Evolutionary conservation across 176 grass and related monocot species (phyloP), one percentile per base, ranked within the genome.

Genomic region (Panicum miliaceum): DNA sequence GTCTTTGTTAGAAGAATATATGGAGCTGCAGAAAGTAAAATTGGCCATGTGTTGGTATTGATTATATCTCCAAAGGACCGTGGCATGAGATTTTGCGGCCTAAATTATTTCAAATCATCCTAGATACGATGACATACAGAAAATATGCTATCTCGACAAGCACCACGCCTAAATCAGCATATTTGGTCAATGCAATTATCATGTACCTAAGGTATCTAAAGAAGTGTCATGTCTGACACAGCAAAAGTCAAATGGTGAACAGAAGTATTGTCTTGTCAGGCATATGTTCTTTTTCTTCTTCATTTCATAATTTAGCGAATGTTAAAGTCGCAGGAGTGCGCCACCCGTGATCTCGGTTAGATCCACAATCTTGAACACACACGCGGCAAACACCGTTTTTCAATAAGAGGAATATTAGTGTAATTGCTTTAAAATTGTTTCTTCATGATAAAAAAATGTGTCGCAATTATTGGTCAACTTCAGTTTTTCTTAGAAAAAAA

Each of bases 1-100:
- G 10, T 15, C 20, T 51, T 50, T 45, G 41, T 47, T 50, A 63
- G 68, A 50, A 37, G 27, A 83, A 82, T 73, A 73, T 82, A 82
- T 62, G 61, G 47, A 32, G 34, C 16, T 29, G 47, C 54, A 67
- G n/a, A 76, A 76, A 66, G 61, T 46, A n/a, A 13, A 76, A n/a
- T 45, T 42, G 7, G 47, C 38, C 67, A 11, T 76, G 60, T 65
- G 8, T 14, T 19, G 5, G 37, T n/a, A n/a, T 56, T 32, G 35
- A 76, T 56, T 45, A 53, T 18, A 68, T 84, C 36, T 67, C 2
- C 22, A 15, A 53, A 68, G 41, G 73, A 22, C 1, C 3, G 22
- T 37, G 59, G 26, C 22, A 42, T 0, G 35, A 66, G 48, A 84
- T 84, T 65, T 64, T 42, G 4, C 14, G 18, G 2, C 42, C 22